Evolutionary conservation across 2,329 filamentous ascomycete species (phyloP).

Genomic region (Colletotrichum sp.): DNA sequence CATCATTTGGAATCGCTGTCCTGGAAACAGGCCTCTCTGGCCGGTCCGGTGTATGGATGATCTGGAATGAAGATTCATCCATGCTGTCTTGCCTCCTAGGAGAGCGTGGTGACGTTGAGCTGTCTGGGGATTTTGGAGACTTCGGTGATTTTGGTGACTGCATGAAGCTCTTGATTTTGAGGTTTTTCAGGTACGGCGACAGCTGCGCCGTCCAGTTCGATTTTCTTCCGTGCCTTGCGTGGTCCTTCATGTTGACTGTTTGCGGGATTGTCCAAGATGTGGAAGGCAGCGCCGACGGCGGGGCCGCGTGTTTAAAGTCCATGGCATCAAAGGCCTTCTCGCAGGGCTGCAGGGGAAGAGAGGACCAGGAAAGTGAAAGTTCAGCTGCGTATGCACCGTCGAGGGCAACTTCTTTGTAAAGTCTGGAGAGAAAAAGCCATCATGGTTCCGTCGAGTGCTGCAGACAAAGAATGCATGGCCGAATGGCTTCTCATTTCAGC

Average conservation of each 20-base stretch:
- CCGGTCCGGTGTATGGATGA: slow-evolving; percentile 19
- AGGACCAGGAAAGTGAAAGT: neutral
- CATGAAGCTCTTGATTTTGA: slow-evolving; percentile 11
- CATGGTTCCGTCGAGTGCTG: neutral
- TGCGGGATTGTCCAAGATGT: slow-evolving; percentile 9
- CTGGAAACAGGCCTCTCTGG: slow-evolving; percentile 14
- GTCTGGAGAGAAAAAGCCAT: slow-evolving; percentile 7
- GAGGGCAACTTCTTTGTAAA: slow-evolving; percentile 20
- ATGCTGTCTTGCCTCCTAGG: neutral
- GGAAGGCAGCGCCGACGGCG: slow-evolving; percentile 3
- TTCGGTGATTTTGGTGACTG: neutral
- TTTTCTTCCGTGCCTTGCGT: slow-evolving; percentile 15
- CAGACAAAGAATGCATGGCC: slow-evolving; percentile 18
- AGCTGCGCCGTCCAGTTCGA: slow-evolving; percentile 14
- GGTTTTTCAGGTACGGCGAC: slow-evolving; percentile 7
- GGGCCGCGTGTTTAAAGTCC: slow-evolving; percentile 16
- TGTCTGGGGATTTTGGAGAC: neutral
- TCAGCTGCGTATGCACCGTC: slow-evolving; percentile 15
- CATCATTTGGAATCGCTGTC: slow-evolving; percentile 19
- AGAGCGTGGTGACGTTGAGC: neutral
- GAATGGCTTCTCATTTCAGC: slow-evolving; percentile 18
- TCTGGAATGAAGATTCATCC: slow-evolving; percentile 8
- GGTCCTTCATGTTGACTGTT: slow-evolving; percentile 19
- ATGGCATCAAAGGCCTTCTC: slow-evolving; percentile 5
- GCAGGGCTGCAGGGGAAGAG: neutral